Evolutionary conservation across 805 yeast genomes (phyloP), one percentile per base, ranked within the genome.

Genomic region (Sugiyamaella marilandica): DNA sequence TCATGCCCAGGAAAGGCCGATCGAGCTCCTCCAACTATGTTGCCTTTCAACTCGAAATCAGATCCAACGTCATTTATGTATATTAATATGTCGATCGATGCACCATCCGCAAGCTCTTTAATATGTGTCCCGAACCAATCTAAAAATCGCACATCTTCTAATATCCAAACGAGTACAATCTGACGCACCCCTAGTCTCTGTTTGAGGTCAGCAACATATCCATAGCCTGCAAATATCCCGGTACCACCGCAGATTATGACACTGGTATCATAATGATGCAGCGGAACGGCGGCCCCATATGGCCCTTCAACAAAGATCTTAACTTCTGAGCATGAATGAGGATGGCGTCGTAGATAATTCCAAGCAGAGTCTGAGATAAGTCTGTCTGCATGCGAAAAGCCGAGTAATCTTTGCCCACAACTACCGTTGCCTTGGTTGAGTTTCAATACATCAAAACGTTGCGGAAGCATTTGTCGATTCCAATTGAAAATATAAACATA

Each of bases 381-480:
- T 3, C 16, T 19, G n/a, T 21, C 13, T 14, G 33, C 41, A 10
- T 18, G 29, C 2, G 49, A 35, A 24, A 32, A 35, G 11, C 44
- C 37, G 10, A 16, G 14, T 16, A 50, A 29, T 24, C 16, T 41
- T 29, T 33, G 26, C 5, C 41, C 16, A 7, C 10, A 14, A 36
- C 19, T 21, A 34, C 21, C 21, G 41, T 14, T 39, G 10, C 26
- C 33, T 7, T 59, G 51, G 2, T 13, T 11, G 3, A 57, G 26
- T 21, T 57, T 50, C 32, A 51, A 52, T 24, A 68, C 46, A 0
- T 91, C 82, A 68, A 86, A 84, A 3, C 92, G 91, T 65, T 85
- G 90, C 2, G 85, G 78, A 64, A 85, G 87, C 82, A 83, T 83
- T 64, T 83, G 82, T 33, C 74, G 67, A 2, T 69, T 62, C 18